Evolutionary conservation across 1,139 yeast genomes (phyloP).

Genomic region (Kluyveromyces sp.): DNA sequence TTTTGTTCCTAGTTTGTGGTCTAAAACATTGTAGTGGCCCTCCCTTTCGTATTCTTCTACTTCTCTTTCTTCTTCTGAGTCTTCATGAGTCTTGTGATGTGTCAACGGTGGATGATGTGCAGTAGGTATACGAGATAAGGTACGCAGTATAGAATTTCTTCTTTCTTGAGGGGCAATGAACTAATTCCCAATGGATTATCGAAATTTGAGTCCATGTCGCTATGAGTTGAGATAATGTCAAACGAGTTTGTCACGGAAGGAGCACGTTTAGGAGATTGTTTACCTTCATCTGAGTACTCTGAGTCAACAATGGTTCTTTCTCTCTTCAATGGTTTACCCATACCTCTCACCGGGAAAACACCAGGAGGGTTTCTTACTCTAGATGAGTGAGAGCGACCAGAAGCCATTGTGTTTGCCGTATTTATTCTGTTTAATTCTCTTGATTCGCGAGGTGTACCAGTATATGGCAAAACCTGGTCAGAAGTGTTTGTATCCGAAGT

Average conservation of each 20-base stretch:
- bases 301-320: conserved; percentile 51
- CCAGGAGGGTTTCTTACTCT: conserved; percentile 54
- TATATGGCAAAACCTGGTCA: neutral
- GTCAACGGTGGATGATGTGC: neutral
- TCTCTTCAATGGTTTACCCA: conserved; percentile 53
- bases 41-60: conserved; percentile 18
- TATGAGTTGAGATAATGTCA: conserved; percentile 2
- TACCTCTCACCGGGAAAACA: conserved; percentile 70
- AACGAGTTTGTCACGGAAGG: conserved; percentile 1
- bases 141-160: neutral
- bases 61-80: conserved; percentile 15
- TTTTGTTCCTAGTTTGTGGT: conserved; percentile 30
- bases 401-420: neutral
- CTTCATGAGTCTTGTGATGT: neutral
- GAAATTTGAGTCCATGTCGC: conserved; percentile 3
- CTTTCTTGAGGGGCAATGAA: neutral
- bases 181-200: neutral
- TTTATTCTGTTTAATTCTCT: neutral
- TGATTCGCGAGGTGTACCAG: neutral
- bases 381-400: neutral
- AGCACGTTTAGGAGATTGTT: neutral
- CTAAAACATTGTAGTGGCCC: conserved; percentile 31
- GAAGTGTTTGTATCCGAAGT: neutral
- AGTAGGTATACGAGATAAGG: neutral
- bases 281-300: neutral